These are phyloP conservation scores for Melaleuca quinquenervia DNA, from an alignment of 345 rosid genomes.

Conservation along the genomic window DNA sequence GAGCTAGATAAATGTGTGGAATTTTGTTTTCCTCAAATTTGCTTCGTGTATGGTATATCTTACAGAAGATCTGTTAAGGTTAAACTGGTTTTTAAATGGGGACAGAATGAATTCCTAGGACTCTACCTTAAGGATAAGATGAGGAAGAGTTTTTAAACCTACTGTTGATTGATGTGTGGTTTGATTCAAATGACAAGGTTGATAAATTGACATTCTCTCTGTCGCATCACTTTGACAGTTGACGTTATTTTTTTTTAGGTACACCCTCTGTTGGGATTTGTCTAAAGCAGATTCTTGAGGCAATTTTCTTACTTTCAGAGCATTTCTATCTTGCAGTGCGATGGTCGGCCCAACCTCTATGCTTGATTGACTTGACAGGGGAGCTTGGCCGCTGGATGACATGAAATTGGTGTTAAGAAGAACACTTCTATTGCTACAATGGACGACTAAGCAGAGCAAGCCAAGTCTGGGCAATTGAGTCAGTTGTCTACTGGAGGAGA, in stretches of 20 bases:
- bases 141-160: not conserved
- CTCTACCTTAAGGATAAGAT: not conserved
- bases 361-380: constrained; percentile 24
- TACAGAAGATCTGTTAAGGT: not conserved
- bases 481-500: too few relatives aligned
- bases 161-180: not conserved
- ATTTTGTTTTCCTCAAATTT: not conserved
- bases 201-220: not conserved
- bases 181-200: not conserved
- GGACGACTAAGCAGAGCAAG: too few relatives aligned
- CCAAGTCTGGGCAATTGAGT: too few relatives aligned
- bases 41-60: not conserved
- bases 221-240: not conserved
- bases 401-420: constrained; percentile 50
- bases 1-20: constrained; percentile 56
- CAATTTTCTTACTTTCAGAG: not conserved
- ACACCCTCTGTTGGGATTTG: not conserved
- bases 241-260: not conserved
- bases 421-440: too few relatives aligned
- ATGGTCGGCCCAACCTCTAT: not conserved
- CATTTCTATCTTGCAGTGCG: not conserved
- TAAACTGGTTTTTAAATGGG: not conserved
- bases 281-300: not conserved
- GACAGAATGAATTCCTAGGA: not conserved
- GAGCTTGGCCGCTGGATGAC: constrained; percentile 83